Base-by-base conservation (phyloP, 208 protist genomes). In the Crithidia sp. region DNA sequence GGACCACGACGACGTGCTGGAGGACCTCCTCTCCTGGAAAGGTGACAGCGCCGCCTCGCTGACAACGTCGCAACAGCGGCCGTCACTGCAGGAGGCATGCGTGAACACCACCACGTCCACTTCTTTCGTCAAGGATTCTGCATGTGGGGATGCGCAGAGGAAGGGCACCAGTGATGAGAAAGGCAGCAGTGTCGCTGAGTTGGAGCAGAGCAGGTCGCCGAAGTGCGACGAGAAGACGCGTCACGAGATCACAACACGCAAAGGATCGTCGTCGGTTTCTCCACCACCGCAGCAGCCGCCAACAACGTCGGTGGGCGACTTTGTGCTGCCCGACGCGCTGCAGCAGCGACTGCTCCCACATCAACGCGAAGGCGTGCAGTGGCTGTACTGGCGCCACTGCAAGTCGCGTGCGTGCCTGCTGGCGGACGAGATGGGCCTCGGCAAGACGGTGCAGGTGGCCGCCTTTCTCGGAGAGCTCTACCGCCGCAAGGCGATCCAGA, bases 381-480 rank as follows among this genome's bases (percentile, higher is more conserved):
- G 98, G 98, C 80, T 99, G 17, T 99, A 97, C 81, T 86, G 93
- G 49, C 85, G 99, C 53, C 97, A 99, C 68, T 67, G 79, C 58
- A 95, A 97, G 53, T 85, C 89, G 9, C 87, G 91, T 57, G 98
- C 97, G 56, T 98, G 98, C 55, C 95, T 99, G 13, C 70, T 99
- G n/a, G 98, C 97, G 47, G 98, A 99, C 81, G 98, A 99, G 85
- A 99, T 99, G 93, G 92, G 96, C 10, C 91, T 98, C 60, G 96
- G 96, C 40, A 99, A 99, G 88, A 99, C 99, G 0, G 85, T 99
- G 7, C 97, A 99, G 70, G 88, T 99, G 17, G 83, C 91, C 43
- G 71, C 85, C 16, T 98, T 99, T 69, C 76, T 99, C 13, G 89
- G 89, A 2, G 76, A 78, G 5, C 81, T 99, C 5, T 91, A 95